phyloP scores from a whole-genome alignment of 352 stramenopile genomes.

The Phytophthora brassicae region DNA sequence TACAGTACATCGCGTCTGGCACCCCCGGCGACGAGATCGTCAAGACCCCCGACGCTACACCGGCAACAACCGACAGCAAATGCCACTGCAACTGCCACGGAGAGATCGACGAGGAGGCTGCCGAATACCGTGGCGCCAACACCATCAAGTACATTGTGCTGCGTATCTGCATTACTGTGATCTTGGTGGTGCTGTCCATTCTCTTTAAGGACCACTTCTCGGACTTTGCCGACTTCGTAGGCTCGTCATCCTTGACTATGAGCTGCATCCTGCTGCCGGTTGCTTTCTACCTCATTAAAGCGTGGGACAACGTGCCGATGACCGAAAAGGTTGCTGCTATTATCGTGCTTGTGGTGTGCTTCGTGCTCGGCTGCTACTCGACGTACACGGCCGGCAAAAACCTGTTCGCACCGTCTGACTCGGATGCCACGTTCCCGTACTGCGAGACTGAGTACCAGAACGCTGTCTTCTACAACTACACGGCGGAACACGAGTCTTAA shows the following conservation, averaged over 20 bases:
- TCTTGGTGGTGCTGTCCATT: constrained; percentile 44
- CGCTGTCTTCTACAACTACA: constrained; percentile 48
- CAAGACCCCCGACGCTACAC: constrained; percentile 20
- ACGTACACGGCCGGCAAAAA: constrained; percentile 48
- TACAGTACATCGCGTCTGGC: constrained; percentile 28
- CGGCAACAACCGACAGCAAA: constrained; percentile 25
- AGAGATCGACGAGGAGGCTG: constrained; percentile 24
- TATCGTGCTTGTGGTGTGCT: constrained; percentile 35
- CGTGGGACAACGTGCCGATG: constrained; percentile 20
- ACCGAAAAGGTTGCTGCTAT: constrained; percentile 25
- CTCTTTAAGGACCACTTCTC: constrained; percentile 50
- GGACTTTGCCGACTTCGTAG: constrained; percentile 51
- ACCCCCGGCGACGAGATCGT: constrained; percentile 25
- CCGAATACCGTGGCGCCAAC: constrained; percentile 44
- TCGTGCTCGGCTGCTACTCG: constrained; percentile 46
- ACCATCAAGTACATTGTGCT: constrained; percentile 44
- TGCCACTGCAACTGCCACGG: constrained; percentile 44
- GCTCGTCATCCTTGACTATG: constrained; percentile 43
- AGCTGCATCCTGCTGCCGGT: constrained; percentile 41
- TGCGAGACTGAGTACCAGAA: constrained; percentile 36
- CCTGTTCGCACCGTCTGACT: constrained; percentile 38
- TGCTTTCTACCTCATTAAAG: constrained; percentile 44
- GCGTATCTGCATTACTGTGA: constrained; percentile 43
- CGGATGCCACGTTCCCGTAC: constrained; percentile 33
- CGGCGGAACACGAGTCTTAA: constrained; percentile 25